Percentiles rank a stretch among this genome's conserved stretches.
Conservation (phyloP, 148 eudicot species). For the Nyssa sinensis region DNA sequence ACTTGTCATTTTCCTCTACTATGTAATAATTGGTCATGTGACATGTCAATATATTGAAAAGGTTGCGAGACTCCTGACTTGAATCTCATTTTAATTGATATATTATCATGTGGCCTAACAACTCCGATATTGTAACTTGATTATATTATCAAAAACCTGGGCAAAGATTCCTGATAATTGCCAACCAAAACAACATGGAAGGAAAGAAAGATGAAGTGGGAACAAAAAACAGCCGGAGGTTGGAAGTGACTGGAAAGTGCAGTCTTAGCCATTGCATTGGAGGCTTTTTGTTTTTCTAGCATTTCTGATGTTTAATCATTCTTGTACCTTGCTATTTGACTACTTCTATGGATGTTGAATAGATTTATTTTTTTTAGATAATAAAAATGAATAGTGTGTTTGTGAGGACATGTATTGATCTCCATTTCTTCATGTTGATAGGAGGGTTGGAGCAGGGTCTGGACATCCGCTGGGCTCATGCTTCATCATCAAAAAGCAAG, state of each 20-base stretch:
- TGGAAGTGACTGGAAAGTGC: neutral
- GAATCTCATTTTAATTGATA: neutral
- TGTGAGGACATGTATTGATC: neutral
- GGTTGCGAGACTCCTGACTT: neutral
- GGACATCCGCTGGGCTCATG: slow-evolving; percentile 61
- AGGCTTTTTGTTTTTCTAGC: neutral
- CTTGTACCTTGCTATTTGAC: neutral
- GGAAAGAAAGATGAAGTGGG: no score
- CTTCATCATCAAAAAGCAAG: slow-evolving; percentile 53
- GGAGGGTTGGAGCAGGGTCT: slow-evolving; percentile 93
- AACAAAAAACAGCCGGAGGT: neutral
- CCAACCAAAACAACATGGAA: neutral
- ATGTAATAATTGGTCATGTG: no score
- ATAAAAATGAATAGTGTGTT: neutral
- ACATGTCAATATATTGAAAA: neutral
- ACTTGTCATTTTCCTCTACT: neutral
- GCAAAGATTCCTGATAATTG: neutral
- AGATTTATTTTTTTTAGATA: neutral
- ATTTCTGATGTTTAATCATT: neutral
- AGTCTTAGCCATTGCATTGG: neutral
- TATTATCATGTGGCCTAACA: neutral
- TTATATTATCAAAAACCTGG: neutral
- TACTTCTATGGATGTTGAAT: neutral
- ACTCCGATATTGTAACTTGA: neutral
- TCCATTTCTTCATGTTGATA: slow-evolving; percentile 23